These are phyloP conservation scores for Oidium heveae DNA, from an alignment of 2,329 filamentous ascomycete genomes.

Conservation along the genomic window DNA sequence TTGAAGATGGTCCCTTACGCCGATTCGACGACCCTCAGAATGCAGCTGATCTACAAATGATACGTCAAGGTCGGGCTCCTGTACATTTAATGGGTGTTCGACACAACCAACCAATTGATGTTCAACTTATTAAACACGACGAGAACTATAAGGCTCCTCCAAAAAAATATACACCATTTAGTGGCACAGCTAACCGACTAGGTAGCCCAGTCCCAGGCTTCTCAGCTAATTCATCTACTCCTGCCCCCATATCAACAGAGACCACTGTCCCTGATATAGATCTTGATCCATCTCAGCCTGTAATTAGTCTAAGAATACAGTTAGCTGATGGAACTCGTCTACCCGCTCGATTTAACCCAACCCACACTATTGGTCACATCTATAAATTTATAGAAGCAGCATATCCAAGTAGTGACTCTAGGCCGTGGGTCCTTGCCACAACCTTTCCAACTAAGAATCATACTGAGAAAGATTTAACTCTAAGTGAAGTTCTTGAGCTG, in stretches of 20 bases:
- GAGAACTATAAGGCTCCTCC: conserved; percentile 51
- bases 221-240: conserved; percentile 16
- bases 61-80: conserved; percentile 51
- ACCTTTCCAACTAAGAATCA: conserved; percentile 69
- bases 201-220: conserved; percentile 52
- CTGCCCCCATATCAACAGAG: conserved; percentile 12
- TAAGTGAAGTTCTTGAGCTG: conserved; percentile 37
- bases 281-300: conserved; percentile 41
- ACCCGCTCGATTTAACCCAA: conserved; percentile 60
- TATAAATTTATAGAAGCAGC: conserved; percentile 50
- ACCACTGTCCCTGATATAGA: conserved; percentile 17
- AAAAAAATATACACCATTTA: conserved; percentile 52
- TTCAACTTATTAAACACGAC: conserved; percentile 46
- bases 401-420: conserved; percentile 26
- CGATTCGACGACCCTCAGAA: conserved; percentile 61
- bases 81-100: conserved; percentile 55
- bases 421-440: conserved; percentile 53
- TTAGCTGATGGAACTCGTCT: conserved; percentile 54
- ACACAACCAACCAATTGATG: conserved; percentile 50
- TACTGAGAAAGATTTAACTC: conserved; percentile 32
- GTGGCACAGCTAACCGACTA: conserved; percentile 44
- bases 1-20: conserved; percentile 55
- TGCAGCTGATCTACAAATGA: conserved; percentile 45
- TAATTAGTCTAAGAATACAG: conserved; percentile 47
- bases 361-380: conserved; percentile 51